Evolutionary conservation across 1,284 basidiomycete species (phyloP).

Genomic region (Hemileia vastatrix): DNA sequence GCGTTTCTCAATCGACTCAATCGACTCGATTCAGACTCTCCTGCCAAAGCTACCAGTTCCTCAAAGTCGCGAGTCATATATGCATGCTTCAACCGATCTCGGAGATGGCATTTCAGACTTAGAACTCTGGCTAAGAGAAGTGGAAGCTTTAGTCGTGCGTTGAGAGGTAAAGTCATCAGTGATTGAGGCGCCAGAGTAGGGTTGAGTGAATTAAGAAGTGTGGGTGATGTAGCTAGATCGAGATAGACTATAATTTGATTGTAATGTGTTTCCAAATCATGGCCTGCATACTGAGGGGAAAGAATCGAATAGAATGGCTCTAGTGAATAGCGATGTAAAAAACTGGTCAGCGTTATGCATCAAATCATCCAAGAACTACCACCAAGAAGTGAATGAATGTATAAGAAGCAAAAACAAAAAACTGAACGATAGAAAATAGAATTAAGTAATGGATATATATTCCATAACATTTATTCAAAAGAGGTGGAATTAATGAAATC

Average conservation of each 20-base stretch:
- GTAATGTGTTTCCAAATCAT: constrained; percentile 37
- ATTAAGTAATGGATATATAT: too few species aligned
- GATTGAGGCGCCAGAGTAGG: constrained; percentile 27
- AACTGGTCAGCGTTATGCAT: constrained; percentile 26
- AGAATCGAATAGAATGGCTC: constrained; percentile 39
- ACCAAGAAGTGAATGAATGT: too few species aligned
- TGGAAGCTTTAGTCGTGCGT: constrained; percentile 30
- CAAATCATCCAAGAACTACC: too few species aligned
- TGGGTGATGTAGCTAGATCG: constrained; percentile 28
- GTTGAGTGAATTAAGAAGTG: constrained; percentile 24
- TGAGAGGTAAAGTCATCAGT: constrained; percentile 29
- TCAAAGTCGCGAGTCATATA: constrained; percentile 27
- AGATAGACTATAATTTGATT: constrained; percentile 29
- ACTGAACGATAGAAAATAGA: too few species aligned
- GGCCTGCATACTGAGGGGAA: constrained; percentile 33
- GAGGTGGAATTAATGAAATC: too few species aligned
- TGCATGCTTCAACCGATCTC: constrained; percentile 30
- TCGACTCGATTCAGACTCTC: constrained; percentile 21
- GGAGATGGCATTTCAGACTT: constrained; percentile 33
- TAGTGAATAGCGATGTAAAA: neutral
- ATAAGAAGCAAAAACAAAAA: too few species aligned
- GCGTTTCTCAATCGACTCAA: constrained; percentile 28
- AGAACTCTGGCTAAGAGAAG: constrained; percentile 33
- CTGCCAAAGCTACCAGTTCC: constrained; percentile 31
- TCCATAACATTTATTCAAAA: too few species aligned